Evolutionary conservation across 1,139 yeast species (phyloP), one percentile per base, ranked within the genome.

Genomic region (Candida neerlandica): DNA sequence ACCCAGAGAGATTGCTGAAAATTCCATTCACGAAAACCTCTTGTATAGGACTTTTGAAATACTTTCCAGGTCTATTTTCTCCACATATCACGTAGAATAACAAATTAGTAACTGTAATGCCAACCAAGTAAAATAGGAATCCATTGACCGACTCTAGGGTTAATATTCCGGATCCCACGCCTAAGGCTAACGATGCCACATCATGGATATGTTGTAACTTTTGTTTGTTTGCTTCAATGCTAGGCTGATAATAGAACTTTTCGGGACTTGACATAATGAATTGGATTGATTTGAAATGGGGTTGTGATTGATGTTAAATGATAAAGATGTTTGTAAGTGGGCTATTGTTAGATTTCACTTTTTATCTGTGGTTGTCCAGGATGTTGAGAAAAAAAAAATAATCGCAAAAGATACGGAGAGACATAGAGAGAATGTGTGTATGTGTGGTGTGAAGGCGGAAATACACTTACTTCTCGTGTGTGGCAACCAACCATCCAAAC

Each of bases 121-220:
- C 79, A 1, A 67, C 61, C 1, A 81, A 46, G 58, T 86, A 89
- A 63, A 85, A 81, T 4, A 70, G 57, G 56, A 88, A 80, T 9
- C 96, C 96, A 43, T 72, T 54, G 30, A 74, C 56, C 0, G 94
- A 81, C 58, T 88, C 90, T 44, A 89, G 69, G 44, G 86, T 83
- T 44, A 89, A 68, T 19, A 86, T 78, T 0, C 96, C 96, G 1
- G 91, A 85, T 5, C 83, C 84, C 2, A 84, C 69, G 2, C 96
- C 96, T 47, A 83, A 74, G 2, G 81, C 75, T 46, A 89, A 71
- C 14, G 90, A 78, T 48, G 88, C 78, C 10, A 85, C 72, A 61
- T 88, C 94, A 50, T 85, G 83, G 11, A 86, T 70, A 53, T 75
- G 75, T 47, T 77, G 79, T 29, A 84, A 64, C 45, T 77, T 69